phyloP scores from a whole-genome alignment of 2,329 filamentous ascomycete genomes.

The Penicillium glabrum region DNA sequence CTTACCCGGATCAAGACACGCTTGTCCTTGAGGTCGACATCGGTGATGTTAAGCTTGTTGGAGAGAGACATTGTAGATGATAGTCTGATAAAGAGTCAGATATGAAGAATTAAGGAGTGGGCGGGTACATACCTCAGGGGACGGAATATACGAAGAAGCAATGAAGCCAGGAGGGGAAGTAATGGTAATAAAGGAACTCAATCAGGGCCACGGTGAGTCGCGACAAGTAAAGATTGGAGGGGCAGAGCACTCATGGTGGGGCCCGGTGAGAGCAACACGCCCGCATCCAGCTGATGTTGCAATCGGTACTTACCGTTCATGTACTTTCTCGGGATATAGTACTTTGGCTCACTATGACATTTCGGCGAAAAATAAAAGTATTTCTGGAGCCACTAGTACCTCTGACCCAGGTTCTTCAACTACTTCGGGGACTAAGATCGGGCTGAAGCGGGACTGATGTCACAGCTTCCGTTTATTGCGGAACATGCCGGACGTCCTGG shows the following conservation, averaged over 20 bases:
- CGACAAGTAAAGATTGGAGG: slow-evolving; percentile 22
- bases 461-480: slow-evolving; percentile 29
- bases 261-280: slow-evolving; percentile 22
- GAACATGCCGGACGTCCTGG: slow-evolving; percentile 23
- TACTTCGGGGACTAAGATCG: slow-evolving; percentile 32
- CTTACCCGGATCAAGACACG: slow-evolving; percentile 93
- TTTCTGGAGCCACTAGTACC: slow-evolving; percentile 1
- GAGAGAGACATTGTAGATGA: slow-evolving; percentile 80
- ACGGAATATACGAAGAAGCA: slow-evolving; percentile 7
- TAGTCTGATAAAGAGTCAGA: slow-evolving; percentile 2
- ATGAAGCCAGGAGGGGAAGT: slow-evolving; percentile 8
- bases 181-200: slow-evolving; percentile 13
- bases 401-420: slow-evolving; percentile 1
- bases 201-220: slow-evolving; percentile 28
- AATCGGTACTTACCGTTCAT: slow-evolving; percentile 10
- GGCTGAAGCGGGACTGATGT: slow-evolving; percentile 46
- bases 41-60: slow-evolving; percentile 95
- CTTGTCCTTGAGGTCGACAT: slow-evolving; percentile 98
- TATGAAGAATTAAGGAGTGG: not conserved
- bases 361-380: not conserved
- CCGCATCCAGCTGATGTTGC: slow-evolving; percentile 13
- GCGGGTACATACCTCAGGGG: slow-evolving; percentile 13
- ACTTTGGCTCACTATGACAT: not conserved
- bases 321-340: slow-evolving; percentile 4
- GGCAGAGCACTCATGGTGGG: slow-evolving; percentile 21